phyloP scores from a whole-genome alignment of 106 monocot species.

The Dendrobium nobile region DNA sequence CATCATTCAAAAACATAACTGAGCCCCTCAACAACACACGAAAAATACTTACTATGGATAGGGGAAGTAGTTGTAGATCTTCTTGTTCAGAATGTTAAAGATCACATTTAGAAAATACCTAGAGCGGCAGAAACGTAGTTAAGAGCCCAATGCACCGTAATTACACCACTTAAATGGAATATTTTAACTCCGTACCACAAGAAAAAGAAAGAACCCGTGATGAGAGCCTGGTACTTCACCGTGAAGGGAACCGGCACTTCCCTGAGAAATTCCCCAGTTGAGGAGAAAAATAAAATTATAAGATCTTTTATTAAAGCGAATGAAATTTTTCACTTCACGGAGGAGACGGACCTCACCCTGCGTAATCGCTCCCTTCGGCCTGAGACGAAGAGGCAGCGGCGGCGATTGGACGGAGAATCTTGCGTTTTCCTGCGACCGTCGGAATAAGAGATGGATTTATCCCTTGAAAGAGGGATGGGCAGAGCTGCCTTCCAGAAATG shows the following conservation, averaged over 20 bases:
- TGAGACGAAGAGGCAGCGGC: conserved; percentile 50
- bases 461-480: conserved; percentile 35
- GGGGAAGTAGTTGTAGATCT: conserved; percentile 98
- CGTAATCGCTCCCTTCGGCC: conserved; percentile 77
- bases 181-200: conserved; percentile 45
- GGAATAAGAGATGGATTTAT: background rate
- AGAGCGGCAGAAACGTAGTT: conserved; percentile 13
- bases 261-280: conserved; percentile 10
- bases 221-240: conserved; percentile 68
- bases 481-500: conserved; percentile 55
- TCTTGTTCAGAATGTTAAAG: conserved; percentile 99
- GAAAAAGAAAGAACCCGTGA: conserved; percentile 99
- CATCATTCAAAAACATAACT: background rate
- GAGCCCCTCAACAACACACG: background rate
- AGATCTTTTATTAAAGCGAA: background rate
- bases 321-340: conserved; percentile 2
- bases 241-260: conserved; percentile 38
- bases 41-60: conserved; percentile 84
- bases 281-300: background rate
- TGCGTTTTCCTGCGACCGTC: background rate
- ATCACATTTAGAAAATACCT: conserved; percentile 99
- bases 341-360: conserved; percentile 95
- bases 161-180: background rate
- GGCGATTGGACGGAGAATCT: conserved; percentile 7
- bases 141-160: background rate